Evolutionary conservation across 2,329 filamentous ascomycete species (phyloP).

Genomic region (Parastagonospora nodorum): DNA sequence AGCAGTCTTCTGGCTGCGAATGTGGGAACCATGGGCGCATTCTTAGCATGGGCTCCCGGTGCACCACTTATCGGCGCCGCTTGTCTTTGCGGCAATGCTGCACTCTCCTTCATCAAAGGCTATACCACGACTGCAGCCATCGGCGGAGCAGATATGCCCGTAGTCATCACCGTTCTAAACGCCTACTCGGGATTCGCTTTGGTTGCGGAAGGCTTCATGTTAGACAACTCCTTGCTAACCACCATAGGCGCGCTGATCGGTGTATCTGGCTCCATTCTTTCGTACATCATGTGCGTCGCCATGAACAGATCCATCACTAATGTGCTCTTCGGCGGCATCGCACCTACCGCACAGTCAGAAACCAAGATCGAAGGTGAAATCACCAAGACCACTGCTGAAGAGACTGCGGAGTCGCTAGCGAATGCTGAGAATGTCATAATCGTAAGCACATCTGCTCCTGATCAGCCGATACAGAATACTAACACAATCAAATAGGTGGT

Average conservation of each 20-base stretch:
- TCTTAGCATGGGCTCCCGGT: slow-evolving; percentile 80
- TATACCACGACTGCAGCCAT: slow-evolving; percentile 88
- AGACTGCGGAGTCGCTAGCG: slow-evolving; percentile 75
- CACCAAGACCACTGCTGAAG: slow-evolving; percentile 78
- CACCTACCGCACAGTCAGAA: slow-evolving; percentile 65
- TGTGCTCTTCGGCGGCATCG: slow-evolving; percentile 83
- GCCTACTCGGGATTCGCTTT: slow-evolving; percentile 90
- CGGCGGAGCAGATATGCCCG: slow-evolving; percentile 92
- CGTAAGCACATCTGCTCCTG: slow-evolving; percentile 41
- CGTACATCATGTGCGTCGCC: slow-evolving; percentile 70
- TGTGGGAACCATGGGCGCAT: slow-evolving; percentile 80
- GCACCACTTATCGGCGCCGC: slow-evolving; percentile 78
- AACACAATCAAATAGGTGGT: slow-evolving; percentile 57
- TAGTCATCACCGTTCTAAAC: slow-evolving; percentile 88
- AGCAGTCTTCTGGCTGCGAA: slow-evolving; percentile 75
- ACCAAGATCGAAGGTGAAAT: slow-evolving; percentile 81
- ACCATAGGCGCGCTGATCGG: slow-evolving; percentile 87
- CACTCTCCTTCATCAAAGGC: slow-evolving; percentile 81
- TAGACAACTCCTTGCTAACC: slow-evolving; percentile 83
- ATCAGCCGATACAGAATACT: neutral
- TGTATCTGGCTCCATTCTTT: slow-evolving; percentile 85
- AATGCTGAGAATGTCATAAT: slow-evolving; percentile 87
- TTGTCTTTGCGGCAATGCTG: slow-evolving; percentile 75
- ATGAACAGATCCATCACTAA: slow-evolving; percentile 93
- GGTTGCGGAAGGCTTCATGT: slow-evolving; percentile 89